These are phyloP conservation scores for Colletotrichum incanum DNA, from an alignment of 2,329 filamentous ascomycete genomes.

Conservation along the genomic window DNA sequence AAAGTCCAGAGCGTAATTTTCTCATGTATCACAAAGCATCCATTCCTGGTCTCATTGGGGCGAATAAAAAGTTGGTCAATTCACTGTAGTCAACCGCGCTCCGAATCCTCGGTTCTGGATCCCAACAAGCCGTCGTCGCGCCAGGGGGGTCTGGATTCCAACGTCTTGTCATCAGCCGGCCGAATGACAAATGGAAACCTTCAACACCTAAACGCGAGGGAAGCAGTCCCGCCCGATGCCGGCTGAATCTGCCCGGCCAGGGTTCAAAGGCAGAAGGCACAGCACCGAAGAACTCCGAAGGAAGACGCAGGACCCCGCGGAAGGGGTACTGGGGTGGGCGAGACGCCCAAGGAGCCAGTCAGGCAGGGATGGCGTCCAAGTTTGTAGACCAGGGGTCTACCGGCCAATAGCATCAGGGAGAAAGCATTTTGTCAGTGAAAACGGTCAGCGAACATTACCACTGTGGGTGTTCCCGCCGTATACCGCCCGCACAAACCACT, in stretches of 20 bases:
- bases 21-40: conserved; percentile 33
- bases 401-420: conserved; percentile 19
- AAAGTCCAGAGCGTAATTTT: conserved; percentile 15
- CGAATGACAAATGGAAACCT: conserved; percentile 27
- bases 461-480: conserved; percentile 5
- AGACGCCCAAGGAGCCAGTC: neutral
- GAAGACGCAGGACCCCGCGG: conserved; percentile 18
- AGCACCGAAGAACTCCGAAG: conserved; percentile 30
- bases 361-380: conserved; percentile 13
- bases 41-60: neutral
- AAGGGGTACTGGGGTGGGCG: neutral
- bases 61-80: conserved; percentile 12
- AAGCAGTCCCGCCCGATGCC: conserved; percentile 25
- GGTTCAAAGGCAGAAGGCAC: neutral
- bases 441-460: conserved; percentile 26
- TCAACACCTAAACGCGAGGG: neutral
- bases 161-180: neutral
- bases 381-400: neutral
- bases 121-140: neutral
- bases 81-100: neutral
- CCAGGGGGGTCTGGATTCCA: neutral
- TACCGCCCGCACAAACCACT: conserved; percentile 1
- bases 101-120: neutral
- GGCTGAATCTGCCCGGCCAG: conserved; percentile 23
- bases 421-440: conserved; percentile 35